Base-by-base conservation (phyloP, 2,329 filamentous ascomycete species). In the Macrophomina phaseolina region DNA sequence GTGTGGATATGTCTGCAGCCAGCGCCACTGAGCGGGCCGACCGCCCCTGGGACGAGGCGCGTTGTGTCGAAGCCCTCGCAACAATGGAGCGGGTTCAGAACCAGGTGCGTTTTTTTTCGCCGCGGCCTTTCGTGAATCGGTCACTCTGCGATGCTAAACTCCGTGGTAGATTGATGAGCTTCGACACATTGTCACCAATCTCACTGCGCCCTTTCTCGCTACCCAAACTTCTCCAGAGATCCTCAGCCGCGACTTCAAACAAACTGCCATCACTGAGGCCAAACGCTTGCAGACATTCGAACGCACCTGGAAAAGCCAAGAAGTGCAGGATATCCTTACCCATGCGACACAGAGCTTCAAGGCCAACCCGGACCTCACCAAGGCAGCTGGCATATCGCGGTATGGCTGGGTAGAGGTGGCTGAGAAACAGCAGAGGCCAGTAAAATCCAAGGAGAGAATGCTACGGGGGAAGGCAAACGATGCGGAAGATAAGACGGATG, bases 11-110 rank as follows among this genome's bases (percentile, higher is more conserved):
- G 63, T 55, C 63, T 14, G 32, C 40, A 9, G 5, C 38, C n/a
- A 16, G 40, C 11, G 11, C 32, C 12, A 30, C 6, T 9, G 18
- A n/a, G 5, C 23, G n/a, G 14, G 30, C 23, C 58, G 28, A 48
- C 42, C 9, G 40, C 51, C 9, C 48, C 46, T 80, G 78, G 78
- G 78, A 79, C 63, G 79, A 81, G 71, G 73, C 73, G 55, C 76
- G 78, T 67, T 79, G 77, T 68, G 76, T 75, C 70, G 74, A 76
- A 66, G 81, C 80, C 2, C 79, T 84, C 48, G 79, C 79, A 40
- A 77, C 80, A 53, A 74, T 84, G 23, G 80, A 82, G 69, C 71
- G 74, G 48, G 74, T 84, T 4, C 79, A 82, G 69, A 73, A 77
- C 49, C 78, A 82, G 73, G 82, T 81, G 68, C 30, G 67, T 56